Evolutionary conservation across 768 basidiomycete species (phyloP), one percentile per base, ranked within the genome.

Genomic region (Hirschioporus abietinus): DNA sequence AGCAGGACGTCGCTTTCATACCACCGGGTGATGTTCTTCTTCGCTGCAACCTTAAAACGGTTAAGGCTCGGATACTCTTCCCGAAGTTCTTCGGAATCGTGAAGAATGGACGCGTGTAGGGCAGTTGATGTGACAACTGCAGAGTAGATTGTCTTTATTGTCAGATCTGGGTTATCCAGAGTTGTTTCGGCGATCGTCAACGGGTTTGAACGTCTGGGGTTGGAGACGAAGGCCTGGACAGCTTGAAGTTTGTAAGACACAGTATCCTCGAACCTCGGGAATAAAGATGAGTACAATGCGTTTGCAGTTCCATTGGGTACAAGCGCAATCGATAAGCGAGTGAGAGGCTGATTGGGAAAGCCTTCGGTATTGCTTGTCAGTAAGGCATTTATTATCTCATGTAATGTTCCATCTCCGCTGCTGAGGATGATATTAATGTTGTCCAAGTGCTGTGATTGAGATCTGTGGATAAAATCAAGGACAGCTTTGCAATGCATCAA

Each of bases 321-420:
- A 68, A 89, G 78, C 35, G 72, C 72, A 65, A 88, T 70, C 42
- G n/a, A 20, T 20, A 20, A 8, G 12, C 27, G 35, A 1, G 42
- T 52, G 20, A 52, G 42, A 20, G 42, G 42, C 62, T 71, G 62
- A 63, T 35, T 60, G 60, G 9, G 65, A 63, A 35, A 35, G 23
- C 59, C 62, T 36, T 68, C 66, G n/a, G 20, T 23, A 24, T 60
- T 36, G 24, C 42, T 23, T 25, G 73, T 72, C 42, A 80, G 75
- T 35, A 93, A 73, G 12, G 81, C 81, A 68, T 90, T 91, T 73
- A 95, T 81, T 68, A 96, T 85, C 71, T 99, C 95, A 74, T 96
- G 93, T 52, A 95, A 80, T 0, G 95, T 97, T 20, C 96, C 96
- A 76, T 99, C 96, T 8, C 96, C 96, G 5, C 95, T 94, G 18